These are phyloP conservation scores for Fonsecaea monophora DNA, from an alignment of 2,329 filamentous ascomycete species.

Conservation along the genomic window DNA sequence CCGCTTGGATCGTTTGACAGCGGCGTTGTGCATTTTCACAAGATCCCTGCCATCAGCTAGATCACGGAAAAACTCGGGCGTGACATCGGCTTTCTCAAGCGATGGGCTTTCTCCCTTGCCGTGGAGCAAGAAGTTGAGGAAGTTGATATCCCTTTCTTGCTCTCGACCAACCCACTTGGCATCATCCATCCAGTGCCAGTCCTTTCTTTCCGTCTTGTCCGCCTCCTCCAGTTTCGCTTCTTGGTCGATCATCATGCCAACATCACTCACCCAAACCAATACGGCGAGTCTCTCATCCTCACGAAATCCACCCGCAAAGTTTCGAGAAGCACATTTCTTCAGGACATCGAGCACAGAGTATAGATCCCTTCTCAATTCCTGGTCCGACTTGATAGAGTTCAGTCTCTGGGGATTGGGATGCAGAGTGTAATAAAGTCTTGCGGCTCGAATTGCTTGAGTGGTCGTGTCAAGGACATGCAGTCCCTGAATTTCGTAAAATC, in stretches of 20 bases:
- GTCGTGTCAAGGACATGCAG: constrained; percentile 91
- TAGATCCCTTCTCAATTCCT: constrained; percentile 80
- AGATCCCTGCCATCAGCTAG: constrained; percentile 82
- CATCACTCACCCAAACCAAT: constrained; percentile 77
- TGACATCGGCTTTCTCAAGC: constrained; percentile 30
- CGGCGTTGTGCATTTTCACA: constrained; percentile 86
- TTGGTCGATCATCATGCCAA: constrained; percentile 75
- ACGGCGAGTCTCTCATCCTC: constrained; percentile 79
- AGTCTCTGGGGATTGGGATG: constrained; percentile 87
- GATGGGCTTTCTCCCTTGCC: constrained; percentile 28
- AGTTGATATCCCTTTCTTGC: constrained; percentile 78
- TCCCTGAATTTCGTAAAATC: constrained; percentile 86
- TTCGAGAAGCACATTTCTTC: constrained; percentile 86
- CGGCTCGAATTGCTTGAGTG: constrained; percentile 92
- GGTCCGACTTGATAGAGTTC: constrained; percentile 86
- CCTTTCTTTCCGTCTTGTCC: constrained; percentile 73
- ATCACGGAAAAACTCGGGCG: constrained; percentile 67
- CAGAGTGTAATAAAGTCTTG: constrained; percentile 94
- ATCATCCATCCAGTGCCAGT: constrained; percentile 77
- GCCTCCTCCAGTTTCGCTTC: constrained; percentile 79
- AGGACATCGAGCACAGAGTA: constrained; percentile 87
- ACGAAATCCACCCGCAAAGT: constrained; percentile 82
- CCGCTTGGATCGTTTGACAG: constrained; percentile 81
- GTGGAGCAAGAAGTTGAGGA: constrained; percentile 72
- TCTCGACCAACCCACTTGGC: constrained; percentile 73